These are phyloP conservation scores for Calonectria pseudoturangicola DNA, from an alignment of 2,329 filamentous ascomycete species.

Conservation along the genomic window DNA sequence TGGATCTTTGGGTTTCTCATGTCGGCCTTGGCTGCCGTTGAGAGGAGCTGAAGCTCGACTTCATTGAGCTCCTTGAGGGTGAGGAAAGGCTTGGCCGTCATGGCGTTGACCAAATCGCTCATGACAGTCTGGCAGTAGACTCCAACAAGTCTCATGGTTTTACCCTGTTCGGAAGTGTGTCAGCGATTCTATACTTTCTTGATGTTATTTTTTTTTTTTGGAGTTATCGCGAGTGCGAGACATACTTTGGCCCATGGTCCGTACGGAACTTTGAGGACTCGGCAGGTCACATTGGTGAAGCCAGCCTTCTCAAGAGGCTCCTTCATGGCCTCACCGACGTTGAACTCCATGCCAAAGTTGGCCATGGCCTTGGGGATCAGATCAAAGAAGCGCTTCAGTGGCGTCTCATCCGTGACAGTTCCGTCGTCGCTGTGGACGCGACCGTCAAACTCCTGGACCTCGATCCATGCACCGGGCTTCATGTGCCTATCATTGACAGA, in stretches of 20 bases:
- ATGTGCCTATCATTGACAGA: slow-evolving; percentile 31
- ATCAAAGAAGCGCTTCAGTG: slow-evolving; percentile 52
- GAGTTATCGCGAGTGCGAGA: accelerated
- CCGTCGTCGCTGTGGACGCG: slow-evolving; percentile 62
- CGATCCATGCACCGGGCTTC: slow-evolving; percentile 47
- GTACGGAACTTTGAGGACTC: slow-evolving; percentile 45
- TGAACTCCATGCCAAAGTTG: slow-evolving; percentile 59
- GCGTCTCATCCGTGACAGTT: slow-evolving; percentile 58
- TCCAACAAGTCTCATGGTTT: slow-evolving; percentile 45
- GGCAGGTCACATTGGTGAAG: slow-evolving; percentile 44
- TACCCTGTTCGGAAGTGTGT: slow-evolving; percentile 32
- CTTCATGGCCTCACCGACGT: slow-evolving; percentile 33
- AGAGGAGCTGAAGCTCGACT: slow-evolving; percentile 44
- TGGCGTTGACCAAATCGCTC: slow-evolving; percentile 48
- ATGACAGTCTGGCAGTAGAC: slow-evolving; percentile 47
- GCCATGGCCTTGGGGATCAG: slow-evolving; percentile 45
- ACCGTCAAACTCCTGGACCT: slow-evolving; percentile 60
- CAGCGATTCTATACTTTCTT: neutral
- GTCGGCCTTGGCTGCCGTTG: slow-evolving; percentile 42
- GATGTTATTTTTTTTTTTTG: too few species aligned
- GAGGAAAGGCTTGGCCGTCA: slow-evolving; percentile 46
- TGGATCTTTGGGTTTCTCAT: slow-evolving; percentile 41
- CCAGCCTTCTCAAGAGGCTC: slow-evolving; percentile 44
- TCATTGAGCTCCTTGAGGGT: slow-evolving; percentile 39
- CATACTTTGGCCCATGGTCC: slow-evolving; percentile 48